A percentile compares a stretch with the other conserved stretches of the same genome.
Conservation (phyloP, 257 asterid genomes). For the Przewalskia tangutica region DNA sequence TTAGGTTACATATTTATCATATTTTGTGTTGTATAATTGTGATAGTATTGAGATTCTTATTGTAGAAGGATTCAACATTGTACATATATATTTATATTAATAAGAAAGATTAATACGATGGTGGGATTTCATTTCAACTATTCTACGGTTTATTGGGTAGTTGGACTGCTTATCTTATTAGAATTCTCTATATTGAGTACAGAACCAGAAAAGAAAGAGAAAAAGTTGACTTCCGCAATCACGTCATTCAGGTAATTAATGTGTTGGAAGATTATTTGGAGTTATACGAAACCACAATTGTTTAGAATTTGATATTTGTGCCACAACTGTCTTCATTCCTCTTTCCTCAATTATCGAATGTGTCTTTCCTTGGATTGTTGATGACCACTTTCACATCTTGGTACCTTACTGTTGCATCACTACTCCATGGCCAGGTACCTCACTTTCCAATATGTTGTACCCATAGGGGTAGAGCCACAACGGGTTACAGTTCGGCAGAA, state of each 20-base stretch:
- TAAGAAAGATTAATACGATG: too few species aligned
- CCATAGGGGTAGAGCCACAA: not conserved
- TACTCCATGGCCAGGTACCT: constrained; percentile 41
- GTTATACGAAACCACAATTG: not conserved
- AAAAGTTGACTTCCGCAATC: constrained; percentile 34
- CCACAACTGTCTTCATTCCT: constrained; percentile 17
- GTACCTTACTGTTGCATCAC: constrained; percentile 43
- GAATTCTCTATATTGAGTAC: constrained; percentile 28
- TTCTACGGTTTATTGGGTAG: constrained; percentile 33
- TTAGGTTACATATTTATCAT: too few species aligned
- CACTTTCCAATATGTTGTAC: too few species aligned
- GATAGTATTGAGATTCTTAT: too few species aligned
- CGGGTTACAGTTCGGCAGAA: too few species aligned
- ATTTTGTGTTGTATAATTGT: too few species aligned
- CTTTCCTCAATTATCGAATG: constrained; percentile 44
- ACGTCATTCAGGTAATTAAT: constrained; percentile 24
- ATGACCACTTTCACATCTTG: constrained; percentile 50
- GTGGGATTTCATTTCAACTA: constrained; percentile 27
- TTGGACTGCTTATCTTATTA: constrained; percentile 34
- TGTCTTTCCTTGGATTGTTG: constrained; percentile 41
- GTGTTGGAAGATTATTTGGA: not conserved
- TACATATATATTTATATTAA: too few species aligned
- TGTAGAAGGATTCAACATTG: too few species aligned
- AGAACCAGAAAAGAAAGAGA: constrained; percentile 35
- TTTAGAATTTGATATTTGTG: not conserved